Evolutionary conservation across 768 basidiomycete species (phyloP), one percentile per base, ranked within the genome.

Genomic region (Russula ochroleuca): DNA sequence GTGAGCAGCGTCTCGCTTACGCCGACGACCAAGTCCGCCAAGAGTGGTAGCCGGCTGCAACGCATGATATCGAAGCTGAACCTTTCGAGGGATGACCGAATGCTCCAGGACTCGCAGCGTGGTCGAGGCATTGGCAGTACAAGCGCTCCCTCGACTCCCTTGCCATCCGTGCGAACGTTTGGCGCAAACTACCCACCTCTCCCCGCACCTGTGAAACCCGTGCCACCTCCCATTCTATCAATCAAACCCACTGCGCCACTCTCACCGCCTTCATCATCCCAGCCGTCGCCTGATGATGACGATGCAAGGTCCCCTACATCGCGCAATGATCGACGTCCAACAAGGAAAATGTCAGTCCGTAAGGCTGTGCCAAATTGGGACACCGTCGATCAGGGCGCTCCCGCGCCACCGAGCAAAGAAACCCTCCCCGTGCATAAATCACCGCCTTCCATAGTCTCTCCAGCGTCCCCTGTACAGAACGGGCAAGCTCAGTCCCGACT

Each of bases 21-120:
- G 3, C 66, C 68, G 33, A 68, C 65, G n/a, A 68, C 65, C 31
- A 68, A 67, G 58, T 67, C 65, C 6, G 75, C 75, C 54, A 79
- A 75, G 67, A 59, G 72, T 79, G 59, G 84, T n/a, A 64, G 84
- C 53, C 81, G 90, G 28, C 75, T 94, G 64, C 87, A 88, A 73
- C 83, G 85, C 66, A 92, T 94, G 85, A 88, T 94, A 69, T 92
- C 90, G 21, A 87, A 85, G 69, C 77, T 93, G 31, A 86, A 15
- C 83, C 41, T 72, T 71, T 21, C 70, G 70, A 43, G 70, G 69
- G 41, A 74, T 69, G 48, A 76, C 83, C 59, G 76, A 74, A 55
- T 69, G 55, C 49, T 61, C 71, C 61, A 71, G 68, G 57, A 66
- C 63, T 1, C 62, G 51, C 66, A 80, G 72, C 57, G 50, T 65